phyloP scores from a whole-genome alignment of 257 asterid genomes.

The Cruciata laevipes region DNA sequence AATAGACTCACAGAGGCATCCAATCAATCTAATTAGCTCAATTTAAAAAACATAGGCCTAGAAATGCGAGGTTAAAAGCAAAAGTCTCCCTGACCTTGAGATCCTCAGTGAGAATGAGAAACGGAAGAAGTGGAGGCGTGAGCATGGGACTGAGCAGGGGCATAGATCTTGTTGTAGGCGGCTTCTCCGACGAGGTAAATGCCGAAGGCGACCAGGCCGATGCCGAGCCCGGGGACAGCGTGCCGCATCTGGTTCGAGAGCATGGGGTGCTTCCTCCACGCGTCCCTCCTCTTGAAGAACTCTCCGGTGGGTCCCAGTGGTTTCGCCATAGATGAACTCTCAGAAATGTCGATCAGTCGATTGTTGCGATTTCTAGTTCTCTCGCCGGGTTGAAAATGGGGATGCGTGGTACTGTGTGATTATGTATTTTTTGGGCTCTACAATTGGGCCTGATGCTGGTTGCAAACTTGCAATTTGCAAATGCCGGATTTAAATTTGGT shows the following conservation, averaged over 20 bases:
- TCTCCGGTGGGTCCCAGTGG: slow-evolving; percentile 82
- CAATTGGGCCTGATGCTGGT: not conserved
- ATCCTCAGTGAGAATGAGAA: slow-evolving; percentile 45
- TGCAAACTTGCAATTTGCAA: no score
- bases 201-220: slow-evolving; percentile 74
- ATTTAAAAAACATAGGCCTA: not conserved
- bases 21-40: not conserved
- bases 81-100: slow-evolving; percentile 10
- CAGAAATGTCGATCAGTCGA: not conserved
- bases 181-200: slow-evolving; percentile 46
- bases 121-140: slow-evolving; percentile 33
- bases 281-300: slow-evolving; percentile 87
- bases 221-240: slow-evolving; percentile 91
- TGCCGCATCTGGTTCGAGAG: slow-evolving; percentile 77
- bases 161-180: slow-evolving; percentile 42
- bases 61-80: not conserved
- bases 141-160: slow-evolving; percentile 55
- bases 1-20: not conserved
- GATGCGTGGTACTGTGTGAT: not conserved
- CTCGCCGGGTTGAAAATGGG: not conserved
- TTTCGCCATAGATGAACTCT: slow-evolving; percentile 22
- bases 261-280: slow-evolving; percentile 97
- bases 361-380: not conserved
- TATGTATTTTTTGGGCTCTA: not conserved
- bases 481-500: no score